Base-by-base conservation (phyloP, 2,329 filamentous ascomycete genomes). In the Sporothrix euskadiensis region DNA sequence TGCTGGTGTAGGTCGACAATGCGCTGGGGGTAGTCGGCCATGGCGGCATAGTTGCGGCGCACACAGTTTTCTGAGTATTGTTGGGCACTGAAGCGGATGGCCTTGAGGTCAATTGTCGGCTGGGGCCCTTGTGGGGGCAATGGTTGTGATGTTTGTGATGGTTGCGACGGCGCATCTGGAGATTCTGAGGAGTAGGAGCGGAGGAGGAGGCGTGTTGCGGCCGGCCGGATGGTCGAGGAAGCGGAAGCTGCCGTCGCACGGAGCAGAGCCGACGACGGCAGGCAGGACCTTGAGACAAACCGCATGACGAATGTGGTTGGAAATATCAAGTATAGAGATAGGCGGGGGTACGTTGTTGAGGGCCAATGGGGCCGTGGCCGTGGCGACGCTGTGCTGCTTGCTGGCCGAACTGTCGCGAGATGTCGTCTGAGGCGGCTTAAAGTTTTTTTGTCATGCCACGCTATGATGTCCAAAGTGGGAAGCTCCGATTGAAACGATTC, bases 11-110 rank as follows among this genome's bases (percentile, higher is more conserved):
- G 82, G 9, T 80, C 80, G 71, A 84, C 82, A 77, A 92, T 92
- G 71, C 83, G 86, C 9, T 82, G 80, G 0, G 90, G 88, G 77
- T 89, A 85, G 16, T 81, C 78, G 52, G 87, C 83, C 76, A 88
- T 87, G 35, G 81, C 77, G 74, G 80, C 85, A 83, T 98, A 98
- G 81, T 98, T 98, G 77, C 96, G 90, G 77, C 94, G 91, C 74
- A 91, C 81, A 82, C 93, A 97, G 79, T 97, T 98, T 77, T 91
- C 86, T 77, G 92, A 88, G 84, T 98, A 92, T 19, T 97, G 86
- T 16, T 91, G 88, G 19, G 92, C 89, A 82, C 97, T 92, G 79
- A 94, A 88, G 73, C 94, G 94, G 81, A 99, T 97, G 83, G 96
- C 91, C 81, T 93, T 95, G 80, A 97, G 87, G 83, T 98, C 92